Evolutionary conservation across 2,329 filamentous ascomycete genomes (phyloP).

Genomic region (Fusarium sp.): DNA sequence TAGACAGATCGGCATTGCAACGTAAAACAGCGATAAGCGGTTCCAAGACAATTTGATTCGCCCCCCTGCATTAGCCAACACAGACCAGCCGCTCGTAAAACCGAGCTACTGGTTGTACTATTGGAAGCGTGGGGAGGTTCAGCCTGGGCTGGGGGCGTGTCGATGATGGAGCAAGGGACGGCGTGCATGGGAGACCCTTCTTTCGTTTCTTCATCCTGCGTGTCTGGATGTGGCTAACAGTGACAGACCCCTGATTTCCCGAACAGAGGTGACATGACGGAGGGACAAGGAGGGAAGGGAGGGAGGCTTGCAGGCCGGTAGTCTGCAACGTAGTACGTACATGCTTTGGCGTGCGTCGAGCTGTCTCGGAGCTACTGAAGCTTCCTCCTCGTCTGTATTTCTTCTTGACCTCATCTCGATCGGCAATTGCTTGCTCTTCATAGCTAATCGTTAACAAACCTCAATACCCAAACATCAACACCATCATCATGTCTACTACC

Average conservation of each 20-base stretch:
- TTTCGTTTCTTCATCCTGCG: background rate
- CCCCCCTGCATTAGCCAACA: slow-evolving; percentile 4
- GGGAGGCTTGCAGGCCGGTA: background rate
- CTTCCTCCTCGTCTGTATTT: background rate
- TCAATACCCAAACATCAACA: background rate
- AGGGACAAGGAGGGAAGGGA: background rate
- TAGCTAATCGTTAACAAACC: background rate
- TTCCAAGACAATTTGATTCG: background rate
- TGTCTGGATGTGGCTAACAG: background rate
- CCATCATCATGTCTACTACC: background rate
- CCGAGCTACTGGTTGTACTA: background rate
- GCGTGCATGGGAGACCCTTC: background rate
- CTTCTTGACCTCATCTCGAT: background rate
- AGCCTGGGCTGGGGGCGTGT: background rate
- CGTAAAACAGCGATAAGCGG: background rate
- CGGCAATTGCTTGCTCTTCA: background rate
- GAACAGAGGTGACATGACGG: background rate
- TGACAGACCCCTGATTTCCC: background rate
- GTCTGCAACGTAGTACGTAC: slow-evolving; percentile 1
- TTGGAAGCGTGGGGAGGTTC: background rate
- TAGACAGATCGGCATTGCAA: background rate
- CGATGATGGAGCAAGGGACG: background rate
- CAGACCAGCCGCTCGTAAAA: background rate
- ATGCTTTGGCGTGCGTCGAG: background rate
- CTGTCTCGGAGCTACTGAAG: background rate